Evolutionary conservation across 768 basidiomycete genomes (phyloP), one percentile per base, ranked within the genome.

Genomic region (Gymnopilus dilepis): DNA sequence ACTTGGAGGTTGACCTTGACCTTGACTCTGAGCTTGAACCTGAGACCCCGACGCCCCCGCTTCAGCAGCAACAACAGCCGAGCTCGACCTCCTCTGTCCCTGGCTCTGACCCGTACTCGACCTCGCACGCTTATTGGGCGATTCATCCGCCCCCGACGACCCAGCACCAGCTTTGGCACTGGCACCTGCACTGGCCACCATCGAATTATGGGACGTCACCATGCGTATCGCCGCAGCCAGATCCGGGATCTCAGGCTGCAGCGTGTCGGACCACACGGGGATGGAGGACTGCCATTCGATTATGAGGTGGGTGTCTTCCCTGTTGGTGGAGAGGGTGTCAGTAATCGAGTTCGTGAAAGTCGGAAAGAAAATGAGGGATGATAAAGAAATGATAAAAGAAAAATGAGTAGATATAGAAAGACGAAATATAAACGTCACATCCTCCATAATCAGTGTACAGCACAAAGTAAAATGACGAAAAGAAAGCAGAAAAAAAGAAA

Each of bases 221-320:
- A 51, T 54, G 34, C 61, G 52, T n/a, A 69, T 67, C 3, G 60
- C 60, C 15, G 63, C 34, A 9, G 68, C 65, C 26, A 69, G 58
- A 45, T 69, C 60, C 3, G 33, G 42, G 11, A 47, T 47, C 34
- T 69, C 67, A 3, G 69, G 67, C 34, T 56, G 59, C 13, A 71
- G 55, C 1, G 72, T 73, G 48, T 77, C 76, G 2, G 71, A 72
- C 76, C 76, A 77, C 4, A 77, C 73, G 0, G 75, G 74, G 1
- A 70, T 62, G 9, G 65, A 9, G 42, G 73, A 76, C 50, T 53
- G 63, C 76, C 76, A 78, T 65, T 78, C 76, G 22, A 78, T 74
- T 0, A 74, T 74, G 43, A 78, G n/a, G n/a, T n/a, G 69, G 1
- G 74, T 74, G 38, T 76, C 76, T 22, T 76, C 76, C 47, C 76